These are phyloP conservation scores for Dactylorhiza incarnata DNA, from an alignment of 106 monocot species.

Conservation along the genomic window DNA sequence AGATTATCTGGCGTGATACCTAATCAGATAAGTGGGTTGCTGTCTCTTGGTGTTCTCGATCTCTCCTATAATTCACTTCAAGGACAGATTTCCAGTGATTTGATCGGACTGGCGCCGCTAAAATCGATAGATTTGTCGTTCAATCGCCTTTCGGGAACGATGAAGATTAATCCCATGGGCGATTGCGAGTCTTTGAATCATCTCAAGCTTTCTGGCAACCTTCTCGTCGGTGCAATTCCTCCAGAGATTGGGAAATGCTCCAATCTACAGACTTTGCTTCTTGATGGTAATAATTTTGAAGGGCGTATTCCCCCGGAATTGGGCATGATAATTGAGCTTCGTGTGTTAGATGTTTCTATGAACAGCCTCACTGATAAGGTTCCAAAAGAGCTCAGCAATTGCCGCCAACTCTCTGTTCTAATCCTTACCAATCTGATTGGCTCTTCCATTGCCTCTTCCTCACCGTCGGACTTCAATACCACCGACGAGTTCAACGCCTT, in stretches of 20 bases:
- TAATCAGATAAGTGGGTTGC: constrained; percentile 11
- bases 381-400: constrained; percentile 38
- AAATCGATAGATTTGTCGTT: constrained; percentile 30
- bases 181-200: constrained; percentile 24
- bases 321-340: constrained; percentile 22
- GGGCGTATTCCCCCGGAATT: constrained; percentile 32
- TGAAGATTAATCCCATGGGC: constrained; percentile 9
- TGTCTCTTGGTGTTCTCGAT: constrained; percentile 26
- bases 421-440: constrained; percentile 31
- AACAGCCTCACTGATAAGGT: constrained; percentile 52
- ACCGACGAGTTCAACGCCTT: constrained; percentile 60
- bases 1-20: constrained; percentile 33
- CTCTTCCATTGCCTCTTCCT: not conserved
- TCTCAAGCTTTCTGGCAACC: constrained; percentile 40
- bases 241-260: constrained; percentile 32
- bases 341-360: constrained; percentile 41
- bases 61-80: constrained; percentile 37
- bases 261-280: constrained; percentile 26
- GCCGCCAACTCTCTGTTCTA: constrained; percentile 32
- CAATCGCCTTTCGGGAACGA: constrained; percentile 28
- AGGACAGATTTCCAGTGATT: constrained; percentile 16
- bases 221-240: constrained; percentile 36
- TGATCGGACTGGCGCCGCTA: constrained; percentile 13
- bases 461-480: not conserved
- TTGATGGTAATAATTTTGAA: constrained; percentile 43